Base-by-base conservation (phyloP, 768 basidiomycete genomes). In the Dioszegia aurantiaca region DNA sequence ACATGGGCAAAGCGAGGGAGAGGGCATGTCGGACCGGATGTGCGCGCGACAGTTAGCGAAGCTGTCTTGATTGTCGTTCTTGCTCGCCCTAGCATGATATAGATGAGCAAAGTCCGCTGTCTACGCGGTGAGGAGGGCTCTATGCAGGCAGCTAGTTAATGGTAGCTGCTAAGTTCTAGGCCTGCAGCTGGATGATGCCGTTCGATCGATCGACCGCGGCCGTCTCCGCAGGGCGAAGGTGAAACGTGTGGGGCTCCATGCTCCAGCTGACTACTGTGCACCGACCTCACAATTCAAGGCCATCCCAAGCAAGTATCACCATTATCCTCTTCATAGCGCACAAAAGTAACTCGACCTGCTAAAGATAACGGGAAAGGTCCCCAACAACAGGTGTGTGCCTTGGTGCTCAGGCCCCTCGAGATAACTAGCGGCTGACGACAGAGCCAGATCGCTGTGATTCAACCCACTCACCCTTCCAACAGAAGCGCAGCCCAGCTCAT, bases 1-100 rank as follows among this genome's bases (percentile, higher is more conserved):
- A 37, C 51, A 27, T 53, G 51, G n/a, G 37, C 51, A n/a, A 30
- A 47, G 46, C 46, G 46, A 8, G 27, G 2, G 14, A 8, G 14
- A 10, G 46, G 14, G 5, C 4, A 9, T 10, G 41, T 19, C 8
- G 41, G 26, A 23, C 23, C 9, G 14, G 11, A 24, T 8, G 26
- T 27, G 19, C 8, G n/a, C 9, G 4, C 9, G 3, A 24, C 10
- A 9, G 46, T 28, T 3, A 23, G 11, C 28, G 46, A 4, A 3
- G 46, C 19, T 3, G 28, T 11, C 9, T 12, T 45, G 26, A n/a
- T 31, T 4, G 28, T 14, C 12, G 3, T 9, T 33, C 27, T 17
- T 10, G 46, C 28, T 9, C 46, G 46, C 3, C 46, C 46, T 4
- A 47, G 10, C 46, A 47, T 47, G 27, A 19, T 30, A n/a, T n/a